phyloP scores from a whole-genome alignment of 768 basidiomycete species.

The Mycena amicta region DNA sequence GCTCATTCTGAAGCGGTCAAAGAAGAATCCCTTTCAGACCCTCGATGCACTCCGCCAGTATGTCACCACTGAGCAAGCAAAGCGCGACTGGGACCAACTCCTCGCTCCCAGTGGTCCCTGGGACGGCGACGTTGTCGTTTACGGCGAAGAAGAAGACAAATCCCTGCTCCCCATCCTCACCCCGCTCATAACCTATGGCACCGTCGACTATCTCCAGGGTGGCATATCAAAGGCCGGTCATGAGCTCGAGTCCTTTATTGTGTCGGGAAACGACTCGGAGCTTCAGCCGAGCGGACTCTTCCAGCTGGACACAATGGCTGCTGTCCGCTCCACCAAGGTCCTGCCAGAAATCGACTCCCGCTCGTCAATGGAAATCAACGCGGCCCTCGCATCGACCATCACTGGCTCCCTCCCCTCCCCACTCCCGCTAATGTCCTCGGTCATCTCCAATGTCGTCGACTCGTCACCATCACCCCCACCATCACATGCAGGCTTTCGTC shows the following conservation, averaged over 20 bases:
- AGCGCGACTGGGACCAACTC: slow-evolving; percentile 68
- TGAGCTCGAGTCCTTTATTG: slow-evolving; percentile 54
- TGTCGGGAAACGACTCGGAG: slow-evolving; percentile 42
- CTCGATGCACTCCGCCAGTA: slow-evolving; percentile 76
- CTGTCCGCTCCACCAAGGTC: slow-evolving; percentile 50
- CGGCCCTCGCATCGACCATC: slow-evolving; percentile 36
- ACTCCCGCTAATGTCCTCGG: slow-evolving; percentile 53
- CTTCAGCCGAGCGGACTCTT: slow-evolving; percentile 52
- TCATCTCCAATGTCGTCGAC: slow-evolving; percentile 42
- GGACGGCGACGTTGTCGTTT: slow-evolving; percentile 78
- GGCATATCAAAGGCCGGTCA: slow-evolving; percentile 66
- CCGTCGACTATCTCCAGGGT: slow-evolving; percentile 70
- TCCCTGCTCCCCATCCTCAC: slow-evolving; percentile 64
- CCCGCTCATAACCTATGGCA: slow-evolving; percentile 57
- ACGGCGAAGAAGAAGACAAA: slow-evolving; percentile 80
- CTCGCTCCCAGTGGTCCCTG: slow-evolving; percentile 54
- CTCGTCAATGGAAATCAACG: slow-evolving; percentile 24
- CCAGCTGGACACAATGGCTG: slow-evolving; percentile 66
- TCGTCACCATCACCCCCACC: slow-evolving; percentile 67
- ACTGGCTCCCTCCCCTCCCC: slow-evolving; percentile 48
- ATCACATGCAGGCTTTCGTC: slow-evolving; percentile 58
- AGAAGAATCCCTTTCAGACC: slow-evolving; percentile 69
- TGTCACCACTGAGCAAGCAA: slow-evolving; percentile 78
- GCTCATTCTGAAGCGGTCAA: slow-evolving; percentile 84
- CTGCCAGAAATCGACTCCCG: slow-evolving; percentile 60